Percentiles rank a stretch among this genome's conserved stretches.
phyloP scores from a whole-genome alignment of 202 grass and related monocot species.

The Brachypodium distachyon region DNA sequence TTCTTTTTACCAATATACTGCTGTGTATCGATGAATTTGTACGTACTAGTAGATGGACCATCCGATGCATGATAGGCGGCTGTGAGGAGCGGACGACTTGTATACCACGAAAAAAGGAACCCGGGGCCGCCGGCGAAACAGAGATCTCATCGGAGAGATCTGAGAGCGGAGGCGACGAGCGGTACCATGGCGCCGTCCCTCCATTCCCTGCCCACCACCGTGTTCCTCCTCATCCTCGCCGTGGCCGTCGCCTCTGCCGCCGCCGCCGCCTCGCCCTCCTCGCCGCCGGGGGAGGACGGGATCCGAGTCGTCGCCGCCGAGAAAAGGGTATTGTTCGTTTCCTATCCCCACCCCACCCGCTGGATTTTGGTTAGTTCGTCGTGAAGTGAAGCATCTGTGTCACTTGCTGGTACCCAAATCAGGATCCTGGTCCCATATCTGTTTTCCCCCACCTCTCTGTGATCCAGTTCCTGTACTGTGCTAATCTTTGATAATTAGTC shows the following conservation, averaged over 20 bases:
- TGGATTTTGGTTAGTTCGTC: neutral
- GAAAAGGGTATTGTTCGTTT: constrained; percentile 49
- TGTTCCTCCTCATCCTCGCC: constrained; percentile 20
- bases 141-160: neutral
- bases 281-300: constrained; percentile 8
- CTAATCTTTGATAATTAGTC: no score
- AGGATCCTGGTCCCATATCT: neutral
- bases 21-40: no score
- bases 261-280: neutral
- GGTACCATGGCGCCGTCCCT: constrained; percentile 9
- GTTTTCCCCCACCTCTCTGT: neutral
- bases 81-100: neutral
- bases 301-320: constrained; percentile 57
- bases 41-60: no score
- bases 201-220: neutral
- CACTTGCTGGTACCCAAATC: neutral
- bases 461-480: neutral
- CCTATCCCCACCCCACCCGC: neutral
- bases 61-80: neutral
- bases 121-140: neutral
- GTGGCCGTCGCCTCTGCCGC: neutral
- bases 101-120: neutral
- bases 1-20: no score
- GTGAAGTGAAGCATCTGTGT: neutral
- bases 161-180: neutral